Percentiles rank a stretch among this genome's conserved stretches.
These are phyloP conservation scores for Pseudocercospora fijiensis DNA, from an alignment of 2,329 filamentous ascomycete species.

Conservation along the genomic window DNA sequence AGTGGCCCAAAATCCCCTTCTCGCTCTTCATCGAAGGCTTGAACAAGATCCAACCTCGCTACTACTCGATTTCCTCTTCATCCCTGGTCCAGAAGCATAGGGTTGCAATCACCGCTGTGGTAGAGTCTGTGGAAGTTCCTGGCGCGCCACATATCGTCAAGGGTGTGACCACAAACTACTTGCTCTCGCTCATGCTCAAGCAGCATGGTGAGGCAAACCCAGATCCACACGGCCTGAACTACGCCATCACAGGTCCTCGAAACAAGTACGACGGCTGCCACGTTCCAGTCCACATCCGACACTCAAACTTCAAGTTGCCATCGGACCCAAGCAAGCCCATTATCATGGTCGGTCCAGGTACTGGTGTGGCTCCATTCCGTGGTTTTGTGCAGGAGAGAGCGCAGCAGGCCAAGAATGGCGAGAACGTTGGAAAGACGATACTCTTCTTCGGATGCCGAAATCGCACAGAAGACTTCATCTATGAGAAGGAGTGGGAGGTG, in stretches of 20 bases:
- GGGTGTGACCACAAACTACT: conserved; percentile 95
- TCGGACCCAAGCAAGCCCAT: conserved; percentile 91
- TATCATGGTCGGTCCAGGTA: conserved; percentile 95
- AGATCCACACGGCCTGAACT: conserved; percentile 79
- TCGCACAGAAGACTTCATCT: conserved; percentile 84
- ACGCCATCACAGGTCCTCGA: conserved; percentile 81
- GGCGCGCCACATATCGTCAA: conserved; percentile 78
- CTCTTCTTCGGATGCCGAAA: conserved; percentile 96
- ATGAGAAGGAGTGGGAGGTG: conserved; percentile 89
- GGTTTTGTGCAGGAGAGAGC: conserved; percentile 93
- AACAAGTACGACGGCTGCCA: conserved; percentile 97
- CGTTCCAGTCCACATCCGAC: conserved; percentile 90
- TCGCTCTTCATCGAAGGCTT: conserved; percentile 91
- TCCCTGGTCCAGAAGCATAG: conserved; percentile 91
- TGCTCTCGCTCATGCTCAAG: conserved; percentile 92
- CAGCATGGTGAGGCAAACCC: conserved; percentile 84
- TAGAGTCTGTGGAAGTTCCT: conserved; percentile 77
- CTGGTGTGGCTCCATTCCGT: conserved; percentile 93
- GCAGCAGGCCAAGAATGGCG: conserved; percentile 74
- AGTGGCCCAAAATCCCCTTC: conserved; percentile 85
- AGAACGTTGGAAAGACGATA: conserved; percentile 80
- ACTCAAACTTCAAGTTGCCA: conserved; percentile 98
- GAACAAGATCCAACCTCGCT: conserved; percentile 92
- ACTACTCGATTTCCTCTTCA: conserved; percentile 99
- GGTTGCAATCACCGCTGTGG: conserved; percentile 91